Evolutionary conservation across 257 asterid genomes (phyloP), one percentile per base, ranked within the genome.

Genomic region (Capsicum chinense): DNA sequence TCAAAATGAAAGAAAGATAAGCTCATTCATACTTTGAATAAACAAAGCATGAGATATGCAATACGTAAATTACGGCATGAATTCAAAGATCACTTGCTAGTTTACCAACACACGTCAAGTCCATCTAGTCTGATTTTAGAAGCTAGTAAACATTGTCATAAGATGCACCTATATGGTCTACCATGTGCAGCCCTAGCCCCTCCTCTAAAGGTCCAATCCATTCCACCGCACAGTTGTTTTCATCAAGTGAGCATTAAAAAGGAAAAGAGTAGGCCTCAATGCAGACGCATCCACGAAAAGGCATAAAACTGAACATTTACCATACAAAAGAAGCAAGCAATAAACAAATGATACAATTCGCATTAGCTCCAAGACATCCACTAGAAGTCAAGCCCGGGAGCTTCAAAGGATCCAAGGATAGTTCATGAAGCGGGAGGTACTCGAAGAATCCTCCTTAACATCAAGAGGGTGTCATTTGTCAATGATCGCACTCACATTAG

Each of bases 1-100:
- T 83, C 84, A 85, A 79, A 85, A 84, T n/a, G 50, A 76, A 9
- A 7, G 63, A 42, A 79, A 56, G 52, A 39, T 52, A 56, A 71
- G 48, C 69, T 69, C 26, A 42, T 39, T 19, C 44, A n/a, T 78
- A 84, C 79, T 59, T 8, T 39, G 26, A 11, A 37, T n/a, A 67
- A 5, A 44, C 50, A 39, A 58, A n/a, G 67, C 67, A 67, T 17
- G 52, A 52, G 56, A 63, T 16, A 57, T 42, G 69, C 70, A 74
- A 26, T 26, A 78, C 4, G 15, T 54, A 26, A 78, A 78, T 78
- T 15, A 56, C 54, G 44, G 50, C 15, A 78, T 52, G 81, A 50
- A 78, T 17, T 78, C 82, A 54, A 54, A 78, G 16, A 78, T 52
- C 80, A 54, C 19, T 56, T 14, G 64, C 50, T 78, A 54, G 82